Evolutionary conservation across 2,329 filamentous ascomycete genomes (phyloP), one percentile per base, ranked within the genome.

Genomic region (Pseudocercospora ulei): DNA sequence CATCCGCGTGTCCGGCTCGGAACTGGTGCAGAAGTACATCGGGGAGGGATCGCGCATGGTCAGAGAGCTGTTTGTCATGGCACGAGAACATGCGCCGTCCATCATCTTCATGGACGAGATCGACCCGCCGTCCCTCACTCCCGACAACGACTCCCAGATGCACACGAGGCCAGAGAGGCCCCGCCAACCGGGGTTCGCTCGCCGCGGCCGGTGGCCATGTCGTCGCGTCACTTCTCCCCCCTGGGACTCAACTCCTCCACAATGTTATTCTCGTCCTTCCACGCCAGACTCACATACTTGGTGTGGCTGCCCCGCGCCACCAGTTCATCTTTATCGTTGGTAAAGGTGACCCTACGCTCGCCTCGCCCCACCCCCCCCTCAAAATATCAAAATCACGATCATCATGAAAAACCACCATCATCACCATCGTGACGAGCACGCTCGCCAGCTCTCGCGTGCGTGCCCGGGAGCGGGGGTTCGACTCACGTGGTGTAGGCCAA

Each of bases 51-150:
- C 82, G 55, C 80, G 90, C 55, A 98, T 98, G 90, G 90, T 98
- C 49, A 84, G 90, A 59, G 90, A 98, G 67, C 74, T 98, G 35
- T 98, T 98, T 72, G 83, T 98, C 61, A 98, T 98, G 90, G 90
- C 90, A 17, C 76, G 90, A 65, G 90, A 98, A 62, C 90, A 98
- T 56, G 90, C 90, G 1, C 90, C 90, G 13, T 93, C 84, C 52
- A 98, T 98, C 66, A 98, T 98, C 65, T 98, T 98, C 72, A 98
- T 98, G 90, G 90, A 98, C 64, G 90, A 98, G 66, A 96, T 98
- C 64, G 90, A 98, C n/a, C n/a, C n/a, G n/a, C n/a, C n/a, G n/a
- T n/a, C n/a, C n/a, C n/a, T n/a, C n/a, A n/a, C n/a, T n/a, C n/a
- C n/a, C n/a, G n/a, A n/a, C n/a, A n/a, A n/a, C n/a, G n/a, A n/a